Percentiles rank a stretch among this genome's conserved stretches.
Conservation (phyloP, 768 basidiomycete species). For the Kwoniella newhampshirensis region DNA sequence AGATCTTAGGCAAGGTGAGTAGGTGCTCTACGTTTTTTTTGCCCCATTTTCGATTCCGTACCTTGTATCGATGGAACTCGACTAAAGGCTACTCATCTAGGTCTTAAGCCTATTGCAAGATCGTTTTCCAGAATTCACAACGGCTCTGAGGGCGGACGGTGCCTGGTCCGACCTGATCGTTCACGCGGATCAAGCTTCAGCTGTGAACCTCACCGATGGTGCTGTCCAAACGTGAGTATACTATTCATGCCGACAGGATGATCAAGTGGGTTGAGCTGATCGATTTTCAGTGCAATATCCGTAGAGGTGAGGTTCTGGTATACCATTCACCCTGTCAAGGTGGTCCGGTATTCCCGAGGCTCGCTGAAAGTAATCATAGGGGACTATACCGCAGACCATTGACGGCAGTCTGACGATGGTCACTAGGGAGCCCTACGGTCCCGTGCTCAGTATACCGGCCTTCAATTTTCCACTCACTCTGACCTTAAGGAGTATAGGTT, state of each 20-base stretch:
- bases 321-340: too few species aligned
- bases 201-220: constrained; percentile 25
- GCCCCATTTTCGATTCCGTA: too few species aligned
- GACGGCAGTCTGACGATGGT: constrained; percentile 31
- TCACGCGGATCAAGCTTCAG: constrained; percentile 20
- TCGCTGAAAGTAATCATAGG: too few species aligned
- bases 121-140: constrained; percentile 15
- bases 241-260: neutral
- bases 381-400: constrained; percentile 34
- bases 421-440: constrained; percentile 43
- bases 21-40: too few species aligned
- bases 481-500: constrained; percentile 37
- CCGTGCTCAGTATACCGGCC: constrained; percentile 40
- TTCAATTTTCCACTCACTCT: constrained; percentile 43
- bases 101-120: constrained; percentile 26
- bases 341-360: too few species aligned
- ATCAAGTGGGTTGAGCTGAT: neutral
- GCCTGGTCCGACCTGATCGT: constrained; percentile 25
- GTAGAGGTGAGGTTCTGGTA: constrained; percentile 16
- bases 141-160: constrained; percentile 26
- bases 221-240: constrained; percentile 26
- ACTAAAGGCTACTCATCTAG: constrained; percentile 5
- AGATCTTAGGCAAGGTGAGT: constrained; percentile 25
- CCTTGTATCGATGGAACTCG: neutral
- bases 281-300: constrained; percentile 13